Base-by-base conservation (phyloP, 345 rosid species). In the Brassica rapa region DNA sequence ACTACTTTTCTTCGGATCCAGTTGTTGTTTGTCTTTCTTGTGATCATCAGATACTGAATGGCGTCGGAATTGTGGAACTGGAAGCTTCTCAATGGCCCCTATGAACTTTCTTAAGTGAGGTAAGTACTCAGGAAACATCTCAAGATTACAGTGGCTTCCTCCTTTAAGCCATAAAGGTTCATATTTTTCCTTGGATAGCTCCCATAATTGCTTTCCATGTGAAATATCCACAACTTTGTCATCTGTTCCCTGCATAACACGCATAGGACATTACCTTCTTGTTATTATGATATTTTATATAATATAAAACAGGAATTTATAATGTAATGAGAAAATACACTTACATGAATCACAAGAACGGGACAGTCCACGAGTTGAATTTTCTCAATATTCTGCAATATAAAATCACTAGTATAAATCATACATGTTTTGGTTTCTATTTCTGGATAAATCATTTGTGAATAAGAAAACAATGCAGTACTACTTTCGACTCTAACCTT, bases 121-220 rank as follows among this genome's bases (percentile, higher is more conserved):
- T 66, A 89, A 82, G 85, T 89, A 94, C 68, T 92, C 93, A 1
- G 98, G 97, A 49, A 77, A 91, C 70, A 79, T 78, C 77, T 94
- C 98, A 81, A 94, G 84, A 71, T 92, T 83, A 77, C 93, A 94
- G 62, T 94, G 98, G 82, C 77, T 86, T 43, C 97, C 93, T 63
- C 95, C 97, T 83, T 85, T 80, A 12, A 94, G 82, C 98, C 97
- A 94, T 71, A 90, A 61, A 0, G 98, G 98, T 80, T 94, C 98
- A 10, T 92, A 94, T 84, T 91, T 94, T 63, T 89, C 92, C 76
- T 86, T 92, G 77, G 95, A 88, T 6, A 86, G 87, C 71, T 89
- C 91, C 94, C 93, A 90, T 15, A 94, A 85, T 80, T 88, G 92
- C 82, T 88, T 90, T 8, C 98, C 98, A 41, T 94, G 97, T 10